Evolutionary conservation across 306 rosid genomes (phyloP).

Genomic region (Cucurbita argyrosperma): DNA sequence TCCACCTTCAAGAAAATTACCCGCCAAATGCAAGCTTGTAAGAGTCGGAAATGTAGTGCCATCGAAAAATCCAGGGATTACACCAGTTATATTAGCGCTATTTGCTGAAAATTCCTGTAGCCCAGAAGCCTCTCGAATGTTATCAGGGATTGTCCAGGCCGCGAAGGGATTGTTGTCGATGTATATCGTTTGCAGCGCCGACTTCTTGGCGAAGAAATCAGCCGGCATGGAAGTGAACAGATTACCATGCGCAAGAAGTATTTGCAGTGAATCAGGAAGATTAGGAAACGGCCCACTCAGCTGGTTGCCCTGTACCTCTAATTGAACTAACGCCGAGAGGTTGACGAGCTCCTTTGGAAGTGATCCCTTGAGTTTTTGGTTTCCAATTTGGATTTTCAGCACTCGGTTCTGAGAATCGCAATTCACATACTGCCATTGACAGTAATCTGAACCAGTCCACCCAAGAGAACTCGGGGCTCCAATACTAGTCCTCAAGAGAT

Average conservation of each 20-base stretch:
- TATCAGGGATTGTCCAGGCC: conserved; percentile 41
- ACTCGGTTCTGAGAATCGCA: conserved; percentile 29
- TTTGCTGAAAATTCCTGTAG: conserved; percentile 33
- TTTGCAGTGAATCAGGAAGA: conserved; percentile 21
- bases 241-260: conserved; percentile 32
- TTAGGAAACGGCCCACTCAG: conserved; percentile 51
- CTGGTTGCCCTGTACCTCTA: conserved; percentile 42
- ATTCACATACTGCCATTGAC: conserved; percentile 27
- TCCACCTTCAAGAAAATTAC: conserved; percentile 39
- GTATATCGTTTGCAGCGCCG: conserved; percentile 16
- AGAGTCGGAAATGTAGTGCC: conserved; percentile 27
- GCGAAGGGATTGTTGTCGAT: conserved; percentile 36
- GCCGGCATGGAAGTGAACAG: conserved; percentile 30
- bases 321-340: conserved; percentile 17
- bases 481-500: conserved; percentile 17
- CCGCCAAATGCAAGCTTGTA: conserved; percentile 23
- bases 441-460: conserved; percentile 38
- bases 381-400: conserved; percentile 31
- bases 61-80: conserved; percentile 41
- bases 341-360: conserved; percentile 35
- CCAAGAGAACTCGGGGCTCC: conserved; percentile 15
- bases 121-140: conserved; percentile 15
- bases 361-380: conserved; percentile 37
- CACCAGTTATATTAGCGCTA: conserved; percentile 23
- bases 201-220: conserved; percentile 34